Base-by-base conservation (phyloP, 768 basidiomycete genomes). In the Lepiota venenata region DNA sequence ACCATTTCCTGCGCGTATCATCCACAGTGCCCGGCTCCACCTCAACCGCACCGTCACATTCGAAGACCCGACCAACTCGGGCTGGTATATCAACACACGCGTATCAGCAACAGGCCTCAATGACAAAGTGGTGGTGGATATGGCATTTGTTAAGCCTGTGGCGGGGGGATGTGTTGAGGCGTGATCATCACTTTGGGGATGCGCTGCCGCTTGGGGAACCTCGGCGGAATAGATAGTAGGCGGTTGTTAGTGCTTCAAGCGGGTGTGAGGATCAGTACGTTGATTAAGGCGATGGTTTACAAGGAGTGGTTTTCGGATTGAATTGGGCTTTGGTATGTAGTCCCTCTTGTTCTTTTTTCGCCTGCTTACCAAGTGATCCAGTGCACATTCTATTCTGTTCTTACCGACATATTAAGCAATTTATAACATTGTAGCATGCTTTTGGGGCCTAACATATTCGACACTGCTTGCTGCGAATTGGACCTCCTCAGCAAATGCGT, bases 351-450 rank as follows among this genome's bases (percentile, higher is more conserved):
- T 18, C 14, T 29, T 37, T 40, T n/a, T 41, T 14, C 8, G n/a
- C n/a, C n/a, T n/a, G n/a, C n/a, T n/a, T n/a, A n/a, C n/a, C n/a
- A n/a, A n/a, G n/a, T n/a, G n/a, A 32, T 43, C 4, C 55, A 91
- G 91, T 93, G 75, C 96, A 32, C 94, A 98, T 71, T 98, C 82
- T 65, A 92, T 98, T 59, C 94, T 94, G 0, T 71, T 98, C 44
- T 92, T 92, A 0, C 75, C 85, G 41, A 77, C 83, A 7, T 96
- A 96, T 69, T 72, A 79, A 32, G 95, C 97, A 70, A 83, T 98
- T 49, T 95, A 97, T 72, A 93, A 96, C 66, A 80, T 96, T 52
- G 81, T 88, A 61, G 79, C 91, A 5, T 96, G 85, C 75, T 97
- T 96, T 73, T 91, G 89, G 0, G 94, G 95, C 1, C 83, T 88